Percentiles rank a stretch among this genome's conserved stretches.
These are phyloP conservation scores for Amanita pseudoporphyria DNA, from an alignment of 768 basidiomycete species.

Conservation along the genomic window DNA sequence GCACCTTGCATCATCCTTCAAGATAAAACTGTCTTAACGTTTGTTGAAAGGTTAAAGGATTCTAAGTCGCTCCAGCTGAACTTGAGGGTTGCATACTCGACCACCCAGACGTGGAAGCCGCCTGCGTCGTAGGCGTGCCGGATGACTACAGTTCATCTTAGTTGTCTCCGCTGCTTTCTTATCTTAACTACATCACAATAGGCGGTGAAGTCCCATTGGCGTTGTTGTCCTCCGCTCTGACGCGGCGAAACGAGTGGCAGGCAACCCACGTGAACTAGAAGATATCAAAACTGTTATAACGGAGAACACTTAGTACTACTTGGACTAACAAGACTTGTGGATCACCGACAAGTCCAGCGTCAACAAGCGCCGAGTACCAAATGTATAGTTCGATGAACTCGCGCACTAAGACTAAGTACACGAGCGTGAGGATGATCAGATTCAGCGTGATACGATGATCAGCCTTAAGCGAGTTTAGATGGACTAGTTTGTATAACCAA, in stretches of 20 bases:
- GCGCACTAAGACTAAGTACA: too few relatives aligned
- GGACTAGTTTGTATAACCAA: too few relatives aligned
- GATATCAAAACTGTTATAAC: too few relatives aligned
- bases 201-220: constrained; percentile 65
- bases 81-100: constrained; percentile 54
- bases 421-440: too few relatives aligned
- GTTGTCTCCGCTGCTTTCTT: constrained; percentile 27
- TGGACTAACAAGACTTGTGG: too few relatives aligned
- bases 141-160: constrained; percentile 48
- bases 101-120: constrained; percentile 49
- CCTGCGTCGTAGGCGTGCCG: constrained; percentile 55
- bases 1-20: constrained; percentile 24
- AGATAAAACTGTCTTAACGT: neutral
- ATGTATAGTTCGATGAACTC: too few relatives aligned
- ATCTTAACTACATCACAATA: constrained; percentile 7
- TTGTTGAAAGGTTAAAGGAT: constrained; percentile 44
- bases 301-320: too few relatives aligned
- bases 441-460: too few relatives aligned
- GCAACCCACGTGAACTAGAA: neutral
- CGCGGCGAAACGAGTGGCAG: constrained; percentile 17
- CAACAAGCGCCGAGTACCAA: too few relatives aligned
- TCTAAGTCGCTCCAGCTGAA: constrained; percentile 69
- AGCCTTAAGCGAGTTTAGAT: too few relatives aligned
- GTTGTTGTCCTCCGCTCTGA: constrained; percentile 44
- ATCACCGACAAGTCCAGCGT: too few relatives aligned